Evolutionary conservation across 2,329 filamentous ascomycete species (phyloP), one percentile per base, ranked within the genome.

Genomic region (Herpotrichia juniperi): DNA sequence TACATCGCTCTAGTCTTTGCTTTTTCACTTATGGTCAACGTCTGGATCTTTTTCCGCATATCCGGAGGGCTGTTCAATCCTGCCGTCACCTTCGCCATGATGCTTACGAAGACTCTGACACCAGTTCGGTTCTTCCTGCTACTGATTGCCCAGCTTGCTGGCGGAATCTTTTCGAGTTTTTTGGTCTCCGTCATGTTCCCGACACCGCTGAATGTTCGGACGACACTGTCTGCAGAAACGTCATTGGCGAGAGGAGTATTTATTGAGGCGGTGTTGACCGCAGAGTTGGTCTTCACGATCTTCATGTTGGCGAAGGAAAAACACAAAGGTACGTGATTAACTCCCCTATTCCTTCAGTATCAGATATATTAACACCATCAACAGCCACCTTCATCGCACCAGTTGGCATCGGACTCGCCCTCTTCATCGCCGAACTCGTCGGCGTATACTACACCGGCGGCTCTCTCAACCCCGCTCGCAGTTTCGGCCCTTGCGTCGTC

Each of bases 261-360:
- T 51, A 62, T 69, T 25, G 58, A 75, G 35, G 62, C 63, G 2
- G 53, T 74, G 1, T 50, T 74, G 14, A 74, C 71, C 0, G 67
- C 71, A 0, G 63, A 72, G 32, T 52, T 74, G 45, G 70, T 75
- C 31, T 74, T 74, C 42, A 73, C 69, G 1, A 72, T 75, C 17
- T 69, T 73, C 48, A 87, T 90, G 82, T 76, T 90, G 37, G 87
- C 87, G 0, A 83, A 85, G 21, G 87, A 90, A 69, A 90, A 91
- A 75, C 87, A 90, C 64, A 85, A 85, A 57, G 66, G 66, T 69
- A 58, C 19, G 17, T 14, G 11, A 9, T 42, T 12, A 8, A 12
- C 6, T 2, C 21, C 11, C 34, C 26, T 17, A 14, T 8, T 3
- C 24, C 12, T 16, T 21, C 9, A 16, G 25, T 4, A 19, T 48